Conservation (phyloP, 352 stramenopile genomes). For the Phytophthora syringae region DNA sequence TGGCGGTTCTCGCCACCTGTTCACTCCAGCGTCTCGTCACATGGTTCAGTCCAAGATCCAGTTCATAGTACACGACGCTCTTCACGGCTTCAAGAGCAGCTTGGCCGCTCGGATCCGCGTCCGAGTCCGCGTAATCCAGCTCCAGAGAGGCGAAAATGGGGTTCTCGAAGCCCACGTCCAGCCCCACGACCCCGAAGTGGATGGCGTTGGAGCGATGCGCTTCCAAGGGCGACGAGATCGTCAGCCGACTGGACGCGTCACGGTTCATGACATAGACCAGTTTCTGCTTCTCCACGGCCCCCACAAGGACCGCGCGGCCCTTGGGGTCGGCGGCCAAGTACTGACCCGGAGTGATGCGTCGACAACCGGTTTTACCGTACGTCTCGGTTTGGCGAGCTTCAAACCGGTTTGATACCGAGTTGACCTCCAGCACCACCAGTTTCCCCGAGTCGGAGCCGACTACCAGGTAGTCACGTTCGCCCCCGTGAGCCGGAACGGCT, state of each 20-base stretch:
- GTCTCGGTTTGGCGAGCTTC: conserved; percentile 93
- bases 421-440: conserved; percentile 96
- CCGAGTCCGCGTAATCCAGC: conserved; percentile 93
- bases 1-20: conserved; percentile 88
- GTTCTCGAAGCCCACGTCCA: conserved; percentile 99
- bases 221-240: conserved; percentile 98
- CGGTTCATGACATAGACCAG: conserved; percentile 99
- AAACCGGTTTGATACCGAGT: conserved; percentile 77
- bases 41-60: conserved; percentile 99
- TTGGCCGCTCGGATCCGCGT: conserved; percentile 82
- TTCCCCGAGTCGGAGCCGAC: conserved; percentile 97
- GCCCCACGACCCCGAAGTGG: conserved; percentile 93
- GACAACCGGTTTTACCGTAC: conserved; percentile 96
- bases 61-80: conserved; percentile 98
- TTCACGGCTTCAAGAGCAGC: conserved; percentile 86
- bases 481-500: conserved; percentile 88
- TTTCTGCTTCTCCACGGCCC: conserved; percentile 98
- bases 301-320: conserved; percentile 96
- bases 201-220: conserved; percentile 97
- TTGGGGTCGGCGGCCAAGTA: conserved; percentile 98
- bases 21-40: conserved; percentile 97
- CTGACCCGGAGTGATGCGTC: conserved; percentile 97
- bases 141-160: conserved; percentile 98
- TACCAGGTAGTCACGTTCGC: conserved; percentile 95
- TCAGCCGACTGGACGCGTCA: conserved; percentile 93